Conservation (phyloP, 352 stramenopile genomes). For the Phytophthora aleatoria region DNA sequence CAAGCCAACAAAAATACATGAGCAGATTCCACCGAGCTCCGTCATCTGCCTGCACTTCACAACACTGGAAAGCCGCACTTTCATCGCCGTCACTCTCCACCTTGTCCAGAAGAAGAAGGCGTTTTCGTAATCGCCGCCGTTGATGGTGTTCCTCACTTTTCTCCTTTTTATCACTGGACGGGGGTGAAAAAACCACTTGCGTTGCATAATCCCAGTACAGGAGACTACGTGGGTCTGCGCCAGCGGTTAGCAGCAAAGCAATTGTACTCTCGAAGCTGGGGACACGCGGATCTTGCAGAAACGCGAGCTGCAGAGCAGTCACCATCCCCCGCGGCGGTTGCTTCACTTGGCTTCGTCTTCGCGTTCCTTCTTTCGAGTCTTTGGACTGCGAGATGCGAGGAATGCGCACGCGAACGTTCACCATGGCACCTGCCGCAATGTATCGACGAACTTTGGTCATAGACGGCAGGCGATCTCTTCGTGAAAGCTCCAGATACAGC, state of each 20-base stretch:
- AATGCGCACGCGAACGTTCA: slow-evolving; percentile 53
- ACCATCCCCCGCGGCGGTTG: slow-evolving; percentile 32
- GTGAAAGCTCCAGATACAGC: slow-evolving; percentile 52
- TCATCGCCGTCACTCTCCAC: slow-evolving; percentile 34
- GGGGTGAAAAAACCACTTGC: slow-evolving; percentile 43
- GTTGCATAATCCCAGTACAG: slow-evolving; percentile 69
- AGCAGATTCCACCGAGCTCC: slow-evolving; percentile 60
- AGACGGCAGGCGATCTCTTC: slow-evolving; percentile 39
- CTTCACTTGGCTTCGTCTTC: slow-evolving; percentile 22
- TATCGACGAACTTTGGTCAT: slow-evolving; percentile 46
- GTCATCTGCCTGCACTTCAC: slow-evolving; percentile 46
- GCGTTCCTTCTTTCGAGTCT: slow-evolving; percentile 21
- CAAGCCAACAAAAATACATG: slow-evolving; percentile 67
- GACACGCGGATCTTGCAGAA: slow-evolving; percentile 38
- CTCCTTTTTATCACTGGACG: slow-evolving; percentile 20
- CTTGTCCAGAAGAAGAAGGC: slow-evolving; percentile 36
- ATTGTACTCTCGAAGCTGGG: slow-evolving; percentile 41
- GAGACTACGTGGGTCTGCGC: slow-evolving; percentile 47
- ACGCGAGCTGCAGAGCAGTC: slow-evolving; percentile 59
- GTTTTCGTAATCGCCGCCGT: slow-evolving; percentile 30
- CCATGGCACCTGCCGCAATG: slow-evolving; percentile 52
- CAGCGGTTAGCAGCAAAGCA: slow-evolving; percentile 45
- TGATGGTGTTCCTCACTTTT: slow-evolving; percentile 32
- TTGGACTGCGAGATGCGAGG: slow-evolving; percentile 23
- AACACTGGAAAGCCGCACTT: slow-evolving; percentile 31